Conservation (phyloP, 2,329 filamentous ascomycete genomes). For the Fusarium sp. region DNA sequence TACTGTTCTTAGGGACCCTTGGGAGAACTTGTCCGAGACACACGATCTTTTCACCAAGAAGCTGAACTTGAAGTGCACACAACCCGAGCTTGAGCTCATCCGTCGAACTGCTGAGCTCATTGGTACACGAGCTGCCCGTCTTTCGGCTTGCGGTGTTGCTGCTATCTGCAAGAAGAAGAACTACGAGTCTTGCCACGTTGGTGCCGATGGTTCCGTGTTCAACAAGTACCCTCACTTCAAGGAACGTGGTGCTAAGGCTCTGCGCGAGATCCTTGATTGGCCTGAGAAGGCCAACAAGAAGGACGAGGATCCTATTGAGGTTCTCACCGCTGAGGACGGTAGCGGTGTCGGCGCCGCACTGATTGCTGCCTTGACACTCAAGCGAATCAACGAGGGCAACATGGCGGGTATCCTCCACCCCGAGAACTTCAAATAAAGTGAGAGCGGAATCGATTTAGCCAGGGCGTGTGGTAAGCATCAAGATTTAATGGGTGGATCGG, state of each 20-base stretch:
- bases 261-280: slow-evolving; percentile 97
- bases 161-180: slow-evolving; percentile 98
- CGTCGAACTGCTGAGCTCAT: slow-evolving; percentile 93
- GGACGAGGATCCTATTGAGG: slow-evolving; percentile 87
- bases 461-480: slow-evolving; percentile 31
- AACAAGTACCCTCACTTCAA: slow-evolving; percentile 99
- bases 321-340: slow-evolving; percentile 92
- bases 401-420: slow-evolving; percentile 73
- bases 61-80: slow-evolving; percentile 76
- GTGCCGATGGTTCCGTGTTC: slow-evolving; percentile 96
- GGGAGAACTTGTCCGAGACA: slow-evolving; percentile 93
- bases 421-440: slow-evolving; percentile 65
- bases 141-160: slow-evolving; percentile 94
- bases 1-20: slow-evolving; percentile 76
- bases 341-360: slow-evolving; percentile 96
- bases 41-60: slow-evolving; percentile 82
- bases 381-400: slow-evolving; percentile 73
- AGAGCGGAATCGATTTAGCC: slow-evolving; percentile 3
- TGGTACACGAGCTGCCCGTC: slow-evolving; percentile 90
- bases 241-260: slow-evolving; percentile 85
- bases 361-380: slow-evolving; percentile 81
- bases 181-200: slow-evolving; percentile 89
- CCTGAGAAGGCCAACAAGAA: slow-evolving; percentile 73
- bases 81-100: slow-evolving; percentile 87
- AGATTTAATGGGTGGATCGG: slow-evolving; percentile 26